Base-by-base conservation (phyloP, 2,329 filamentous ascomycete genomes). In the Aspergillus ibericus region DNA sequence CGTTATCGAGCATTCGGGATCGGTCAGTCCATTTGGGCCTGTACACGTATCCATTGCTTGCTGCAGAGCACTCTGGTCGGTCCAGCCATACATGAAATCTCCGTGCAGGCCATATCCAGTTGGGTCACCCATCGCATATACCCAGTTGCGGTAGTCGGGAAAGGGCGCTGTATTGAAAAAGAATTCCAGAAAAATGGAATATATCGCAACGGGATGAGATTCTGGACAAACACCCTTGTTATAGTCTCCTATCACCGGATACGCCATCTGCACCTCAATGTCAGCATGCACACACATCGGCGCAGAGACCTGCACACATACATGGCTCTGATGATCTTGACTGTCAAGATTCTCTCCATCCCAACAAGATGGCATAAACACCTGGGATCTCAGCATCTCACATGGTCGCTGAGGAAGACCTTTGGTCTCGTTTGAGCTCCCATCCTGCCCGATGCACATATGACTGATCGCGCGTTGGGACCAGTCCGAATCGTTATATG, bases 111-210 rank as follows among this genome's bases (percentile, higher is more conserved):
- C 81, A 61, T 79, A 83, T 6, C 82, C 81, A 4, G 79, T 82
- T 5, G 75, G 72, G 59, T 83, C 81, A 29, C 80, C 78, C 58
- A 77, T 77, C 1, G 79, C 72, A 63, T 80, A 82, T 44, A 81
- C 73, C 62, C 81, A 82, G 38, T 74, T 71, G 4, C 72, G 67
- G 36, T 74, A 58, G 60, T 81, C 77, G 12, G 75, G 79, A 71
- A 82, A 85, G 15, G 74, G 73, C 53, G 80, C 72, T 5, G 83
- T 83, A 61, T 80, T 71, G 78, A 81, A 88, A 56, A 82, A 80
- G 56, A 85, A 80, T 71, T 87, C 85, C 67, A 80, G 85, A 73
- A 88, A 86, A 59, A 88, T 75, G 7, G 83, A 84, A 34, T 84
- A 78, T 22, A 86, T 74, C 54, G 83, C 83, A 7, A 80, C 78